Percentiles rank a stretch among this genome's conserved stretches.
Conservation (phyloP, 1,284 basidiomycete species). For the Moniliophthora roreri region DNA sequence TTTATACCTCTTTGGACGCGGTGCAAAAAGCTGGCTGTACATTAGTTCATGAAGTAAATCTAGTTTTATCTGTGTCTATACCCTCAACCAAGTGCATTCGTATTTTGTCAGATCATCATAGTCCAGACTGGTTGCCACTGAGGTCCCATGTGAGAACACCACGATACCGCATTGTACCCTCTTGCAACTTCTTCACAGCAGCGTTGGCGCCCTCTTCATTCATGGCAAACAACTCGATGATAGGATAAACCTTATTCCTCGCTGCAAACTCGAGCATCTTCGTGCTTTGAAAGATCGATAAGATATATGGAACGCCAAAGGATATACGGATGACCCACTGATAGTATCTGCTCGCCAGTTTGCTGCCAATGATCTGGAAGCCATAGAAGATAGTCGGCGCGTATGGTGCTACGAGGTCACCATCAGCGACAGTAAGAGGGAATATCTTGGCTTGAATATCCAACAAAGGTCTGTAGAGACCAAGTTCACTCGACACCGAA, state of each 20-base stretch:
- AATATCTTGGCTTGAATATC: constrained; percentile 12
- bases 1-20: too few species aligned
- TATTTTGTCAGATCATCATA: not conserved
- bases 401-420: not conserved
- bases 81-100: not conserved
- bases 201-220: constrained; percentile 27
- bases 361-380: constrained; percentile 4
- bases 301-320: not conserved
- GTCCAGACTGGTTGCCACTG: not conserved
- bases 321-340: not conserved
- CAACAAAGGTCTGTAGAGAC: constrained; percentile 13
- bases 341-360: not conserved
- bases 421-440: constrained; percentile 8
- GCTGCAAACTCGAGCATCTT: constrained; percentile 18
- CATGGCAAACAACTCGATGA: constrained; percentile 29
- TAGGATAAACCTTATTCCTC: constrained; percentile 19
- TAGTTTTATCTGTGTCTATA: not conserved
- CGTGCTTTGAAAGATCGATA: not conserved
- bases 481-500: constrained; percentile 26
- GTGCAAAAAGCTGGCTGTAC: too few species aligned
- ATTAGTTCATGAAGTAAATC: too few species aligned
- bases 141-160: constrained; percentile 22
- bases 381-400: constrained; percentile 2
- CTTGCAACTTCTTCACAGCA: constrained; percentile 25
- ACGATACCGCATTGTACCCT: constrained; percentile 29